Conservation (phyloP, 106 monocot species). For the Acorus gramineus region DNA sequence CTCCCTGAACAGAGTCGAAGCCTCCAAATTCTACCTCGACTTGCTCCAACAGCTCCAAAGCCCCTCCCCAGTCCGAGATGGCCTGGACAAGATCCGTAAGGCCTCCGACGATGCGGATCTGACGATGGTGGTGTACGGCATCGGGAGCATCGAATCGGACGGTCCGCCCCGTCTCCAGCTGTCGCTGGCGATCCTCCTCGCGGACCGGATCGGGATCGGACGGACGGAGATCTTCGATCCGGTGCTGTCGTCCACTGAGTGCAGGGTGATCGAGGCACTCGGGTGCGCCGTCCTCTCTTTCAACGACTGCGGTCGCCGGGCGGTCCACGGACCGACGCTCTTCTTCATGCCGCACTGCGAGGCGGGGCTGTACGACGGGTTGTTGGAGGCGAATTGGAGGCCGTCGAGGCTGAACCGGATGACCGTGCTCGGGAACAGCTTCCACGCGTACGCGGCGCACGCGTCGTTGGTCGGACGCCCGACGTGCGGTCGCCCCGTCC, state of each 20-base stretch:
- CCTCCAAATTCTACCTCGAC: slow-evolving; percentile 36
- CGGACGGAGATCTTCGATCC: slow-evolving; percentile 68
- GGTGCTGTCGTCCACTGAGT: slow-evolving; percentile 60
- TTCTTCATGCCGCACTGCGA: slow-evolving; percentile 99
- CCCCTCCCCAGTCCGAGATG: slow-evolving; percentile 16
- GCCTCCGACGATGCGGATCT: neutral
- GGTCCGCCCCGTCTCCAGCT: slow-evolving; percentile 63
- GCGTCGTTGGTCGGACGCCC: slow-evolving; percentile 13
- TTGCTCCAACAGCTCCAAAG: slow-evolving; percentile 36
- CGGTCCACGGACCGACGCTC: slow-evolving; percentile 40
- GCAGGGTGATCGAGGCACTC: slow-evolving; percentile 30
- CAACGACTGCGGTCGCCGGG: slow-evolving; percentile 53
- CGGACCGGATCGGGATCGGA: slow-evolving; percentile 20
- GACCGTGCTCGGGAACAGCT: slow-evolving; percentile 79
- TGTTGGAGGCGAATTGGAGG: slow-evolving; percentile 55
- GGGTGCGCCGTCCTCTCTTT: slow-evolving; percentile 28
- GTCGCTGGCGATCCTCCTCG: slow-evolving; percentile 49
- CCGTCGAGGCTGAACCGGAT: slow-evolving; percentile 30
- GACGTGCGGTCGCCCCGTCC: slow-evolving; percentile 5
- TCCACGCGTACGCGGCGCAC: slow-evolving; percentile 34
- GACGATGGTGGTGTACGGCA: slow-evolving; percentile 61
- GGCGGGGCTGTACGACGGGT: slow-evolving; percentile 53
- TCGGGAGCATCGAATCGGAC: slow-evolving; percentile 67
- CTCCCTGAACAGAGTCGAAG: slow-evolving; percentile 28
- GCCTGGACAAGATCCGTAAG: neutral